Percentiles rank a stretch among this genome's conserved stretches.
phyloP scores from a whole-genome alignment of 257 asterid genomes.

The Mitragyna speciosa region DNA sequence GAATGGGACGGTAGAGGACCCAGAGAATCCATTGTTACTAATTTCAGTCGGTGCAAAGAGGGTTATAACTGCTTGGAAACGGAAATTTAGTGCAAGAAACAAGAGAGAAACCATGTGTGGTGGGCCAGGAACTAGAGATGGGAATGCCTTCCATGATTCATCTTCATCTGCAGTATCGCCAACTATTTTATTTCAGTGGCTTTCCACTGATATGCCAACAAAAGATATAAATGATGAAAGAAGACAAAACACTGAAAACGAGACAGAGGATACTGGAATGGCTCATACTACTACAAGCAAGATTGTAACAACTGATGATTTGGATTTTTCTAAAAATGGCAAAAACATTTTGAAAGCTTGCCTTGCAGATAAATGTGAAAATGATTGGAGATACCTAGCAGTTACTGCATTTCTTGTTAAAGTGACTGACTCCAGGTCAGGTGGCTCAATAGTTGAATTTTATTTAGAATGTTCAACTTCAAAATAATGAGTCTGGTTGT shows the following conservation, averaged over 20 bases:
- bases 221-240: slow-evolving; percentile 44
- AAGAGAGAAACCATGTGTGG: slow-evolving; percentile 30
- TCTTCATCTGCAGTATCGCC: slow-evolving; percentile 31
- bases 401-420: slow-evolving; percentile 91
- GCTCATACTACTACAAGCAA: slow-evolving; percentile 12
- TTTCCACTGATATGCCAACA: slow-evolving; percentile 84
- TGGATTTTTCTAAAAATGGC: slow-evolving; percentile 33
- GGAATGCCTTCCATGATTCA: slow-evolving; percentile 30
- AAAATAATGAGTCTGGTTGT: slow-evolving; percentile 9
- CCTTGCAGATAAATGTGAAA: slow-evolving; percentile 58
- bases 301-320: slow-evolving; percentile 21
- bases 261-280: slow-evolving; percentile 34
- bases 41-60: slow-evolving; percentile 97
- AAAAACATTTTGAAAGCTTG: slow-evolving; percentile 32
- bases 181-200: slow-evolving; percentile 80
- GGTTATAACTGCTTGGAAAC: slow-evolving; percentile 95
- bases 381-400: slow-evolving; percentile 95
- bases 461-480: neutral
- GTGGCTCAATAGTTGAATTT: slow-evolving; percentile 24
- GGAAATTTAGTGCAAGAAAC: slow-evolving; percentile 33
- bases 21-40: slow-evolving; percentile 50
- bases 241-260: slow-evolving; percentile 39
- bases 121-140: slow-evolving; percentile 31
- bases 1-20: slow-evolving; percentile 37
- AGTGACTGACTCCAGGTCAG: slow-evolving; percentile 68